Base-by-base conservation (phyloP, 495 filamentous ascomycete species). In the Lasiosphaeria hispida region DNA sequence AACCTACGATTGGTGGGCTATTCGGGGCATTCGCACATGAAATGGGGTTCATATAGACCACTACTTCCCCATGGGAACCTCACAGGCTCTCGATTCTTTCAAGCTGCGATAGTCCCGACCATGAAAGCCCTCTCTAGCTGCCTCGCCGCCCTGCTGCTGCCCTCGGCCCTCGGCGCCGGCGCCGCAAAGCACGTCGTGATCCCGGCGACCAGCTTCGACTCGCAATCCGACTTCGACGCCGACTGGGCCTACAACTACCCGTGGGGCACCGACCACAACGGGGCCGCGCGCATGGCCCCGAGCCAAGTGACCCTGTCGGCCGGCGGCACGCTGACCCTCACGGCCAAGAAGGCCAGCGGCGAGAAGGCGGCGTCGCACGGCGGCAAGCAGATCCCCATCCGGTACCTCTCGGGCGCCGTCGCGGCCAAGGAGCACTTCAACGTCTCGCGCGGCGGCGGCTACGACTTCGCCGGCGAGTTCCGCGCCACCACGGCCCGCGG, bases 201-300 rank as follows among this genome's bases (percentile, higher is more conserved):
- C 50, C 81, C 81, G 2, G 74, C 59, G 3, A 76, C 78, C 6
- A 77, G 72, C 59, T 83, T 85, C 71, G 72, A 79, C 68, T 79
- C 75, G 1, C 75, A 77, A 40, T 44, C 77, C 17, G 66, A 71
- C 55, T 79, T 85, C 42, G 76, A 81, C 37, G 62, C 73, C 7
- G 77, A 79, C 63, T 85, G 82, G 70, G 64, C 58, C 61, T 80
- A 83, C 70, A 75, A 80, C 68, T 84, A 78, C 60, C 72, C 77
- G 65, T 75, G 63, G 65, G 65, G 68, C 33, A 70, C 59, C 34
- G 73, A 77, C 58, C 79, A 80, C 68, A 85, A 84, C 63, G 83
- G 83, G 34, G 80, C 75, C 0, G 82, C 83, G 3, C 79, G 81
- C 41, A 85, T 85, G 82, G 67, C 77, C 63, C 65, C 68, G 15